Conservation (phyloP, 352 stramenopile genomes). For the Phytopythium boreale region DNA sequence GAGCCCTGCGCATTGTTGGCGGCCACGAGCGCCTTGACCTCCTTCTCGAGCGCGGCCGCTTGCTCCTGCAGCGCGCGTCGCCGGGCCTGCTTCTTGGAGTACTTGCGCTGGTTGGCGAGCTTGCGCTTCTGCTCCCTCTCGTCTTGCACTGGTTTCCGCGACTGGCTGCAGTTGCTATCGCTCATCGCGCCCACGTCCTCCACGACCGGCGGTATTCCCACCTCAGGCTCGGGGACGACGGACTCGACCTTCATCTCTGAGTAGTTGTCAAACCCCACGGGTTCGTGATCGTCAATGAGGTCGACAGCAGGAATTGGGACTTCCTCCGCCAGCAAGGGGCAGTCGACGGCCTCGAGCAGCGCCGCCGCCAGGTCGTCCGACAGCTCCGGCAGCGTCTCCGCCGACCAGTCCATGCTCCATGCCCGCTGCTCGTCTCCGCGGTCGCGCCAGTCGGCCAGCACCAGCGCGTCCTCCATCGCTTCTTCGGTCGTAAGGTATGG, state of each 20-base stretch:
- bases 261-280: background rate
- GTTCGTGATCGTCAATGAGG: background rate
- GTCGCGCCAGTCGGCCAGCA: background rate
- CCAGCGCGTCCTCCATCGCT: background rate
- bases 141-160: background rate
- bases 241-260: background rate
- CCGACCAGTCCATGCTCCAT: background rate
- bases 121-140: background rate
- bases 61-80: slow-evolving; percentile 6
- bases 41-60: background rate
- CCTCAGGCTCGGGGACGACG: background rate
- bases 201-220: background rate
- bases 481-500: background rate
- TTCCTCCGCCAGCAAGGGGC: background rate
- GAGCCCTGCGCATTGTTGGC: background rate
- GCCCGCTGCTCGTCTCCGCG: background rate
- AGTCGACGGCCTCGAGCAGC: slow-evolving; percentile 8
- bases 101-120: slow-evolving; percentile 7
- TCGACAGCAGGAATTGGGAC: background rate
- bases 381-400: slow-evolving; percentile 5
- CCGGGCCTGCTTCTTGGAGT: slow-evolving; percentile 6
- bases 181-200: background rate
- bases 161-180: slow-evolving; percentile 1
- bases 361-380: slow-evolving; percentile 4
- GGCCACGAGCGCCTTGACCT: background rate